Base-by-base conservation (phyloP, 257 asterid genomes). In the Gynochthodes officinalis region DNA sequence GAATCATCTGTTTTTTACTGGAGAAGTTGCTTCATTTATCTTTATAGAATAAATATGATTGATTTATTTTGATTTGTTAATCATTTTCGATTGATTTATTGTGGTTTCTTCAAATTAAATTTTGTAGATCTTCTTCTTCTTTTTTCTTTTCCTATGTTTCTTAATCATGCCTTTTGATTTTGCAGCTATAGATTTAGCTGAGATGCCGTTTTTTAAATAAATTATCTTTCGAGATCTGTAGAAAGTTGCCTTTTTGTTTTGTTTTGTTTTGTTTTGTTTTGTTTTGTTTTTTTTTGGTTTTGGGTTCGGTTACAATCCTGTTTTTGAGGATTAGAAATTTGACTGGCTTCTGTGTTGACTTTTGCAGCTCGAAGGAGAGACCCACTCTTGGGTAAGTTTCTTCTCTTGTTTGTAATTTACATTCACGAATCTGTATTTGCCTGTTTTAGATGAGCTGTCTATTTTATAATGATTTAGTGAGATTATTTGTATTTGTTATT, bases 301-400 rank as follows among this genome's bases (percentile, higher is more conserved):
- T 10, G 12, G 21, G 63, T 42, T 62, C 62, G 5, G 15, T 79
- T 19, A 37, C 43, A 35, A 35, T 37, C 23, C 37, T 72, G 39
- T 35, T 35, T 30, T 42, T 55, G 33, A 64, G 61, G 70, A 76
- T 61, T 64, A 44, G 77, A 82, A 52, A 55, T 74, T 30, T 63
- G 57, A 59, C 76, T 28, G 43, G 54, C 35, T 55, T 59, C 72
- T n/a, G 57, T 52, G 43, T 82, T 70, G 40, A 3, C 27, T 71
- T 67, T 65, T 80, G 92, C 91, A 93, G 97, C 98, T 90, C 97
- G 83, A 93, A 93, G 98, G 98, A 93, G 97, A 93, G 87, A 77
- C 98, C 98, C 96, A 90, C 98, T 93, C 97, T 93, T 71, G 98
- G 98, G 98, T 89, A 82, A 84, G 95, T 75, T 66, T 54, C 68